phyloP scores from a whole-genome alignment of 495 filamentous ascomycete species.

The Penicillium tannophilum region DNA sequence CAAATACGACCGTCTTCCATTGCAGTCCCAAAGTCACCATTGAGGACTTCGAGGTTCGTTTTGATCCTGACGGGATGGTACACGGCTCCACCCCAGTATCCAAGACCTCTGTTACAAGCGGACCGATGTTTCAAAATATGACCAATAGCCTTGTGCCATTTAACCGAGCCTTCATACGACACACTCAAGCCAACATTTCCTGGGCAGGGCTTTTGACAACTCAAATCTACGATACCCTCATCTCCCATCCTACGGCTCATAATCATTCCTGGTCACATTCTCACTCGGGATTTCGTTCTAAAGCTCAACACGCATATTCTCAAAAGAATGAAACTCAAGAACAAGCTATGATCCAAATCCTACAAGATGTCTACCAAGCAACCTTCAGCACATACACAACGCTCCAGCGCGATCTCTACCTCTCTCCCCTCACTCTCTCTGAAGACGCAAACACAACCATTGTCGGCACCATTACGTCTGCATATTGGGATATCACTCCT shows the following conservation, averaged over 20 bases:
- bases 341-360: neutral
- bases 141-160: slow-evolving; percentile 18
- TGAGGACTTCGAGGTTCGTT: slow-evolving; percentile 18
- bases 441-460: neutral
- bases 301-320: neutral
- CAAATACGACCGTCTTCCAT: neutral
- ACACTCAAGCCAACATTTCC: neutral
- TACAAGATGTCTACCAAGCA: slow-evolving; percentile 16
- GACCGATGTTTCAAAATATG: slow-evolving; percentile 18
- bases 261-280: neutral
- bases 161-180: slow-evolving; percentile 11
- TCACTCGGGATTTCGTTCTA: neutral
- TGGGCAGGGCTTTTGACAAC: neutral
- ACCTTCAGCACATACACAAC: slow-evolving; percentile 25
- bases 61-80: slow-evolving; percentile 16
- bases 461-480: neutral
- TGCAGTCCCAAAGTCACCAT: slow-evolving; percentile 21
- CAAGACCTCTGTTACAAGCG: slow-evolving; percentile 14
- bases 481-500: slow-evolving; percentile 20
- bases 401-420: slow-evolving; percentile 16
- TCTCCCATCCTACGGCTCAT: neutral
- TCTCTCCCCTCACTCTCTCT: neutral
- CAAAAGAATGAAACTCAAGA: neutral
- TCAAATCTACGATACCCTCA: neutral
- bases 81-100: slow-evolving; percentile 9